Evolutionary conservation across 2,329 filamentous ascomycete genomes (phyloP), one percentile per base, ranked within the genome.

Genomic region (Triangularia verruculosa): DNA sequence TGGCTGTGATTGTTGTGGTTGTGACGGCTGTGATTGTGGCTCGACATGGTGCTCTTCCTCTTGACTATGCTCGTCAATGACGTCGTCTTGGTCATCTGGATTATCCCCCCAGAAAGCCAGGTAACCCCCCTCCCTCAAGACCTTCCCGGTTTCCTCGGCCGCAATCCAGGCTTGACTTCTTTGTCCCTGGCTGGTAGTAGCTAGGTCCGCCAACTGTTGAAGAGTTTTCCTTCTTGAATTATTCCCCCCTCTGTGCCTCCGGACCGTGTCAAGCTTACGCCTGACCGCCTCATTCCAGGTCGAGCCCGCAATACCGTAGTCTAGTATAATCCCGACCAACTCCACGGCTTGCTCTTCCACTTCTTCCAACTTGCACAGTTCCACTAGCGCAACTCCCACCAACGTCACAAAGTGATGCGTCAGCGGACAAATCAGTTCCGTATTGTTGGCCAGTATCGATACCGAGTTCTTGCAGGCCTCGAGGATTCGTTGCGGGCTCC

Each of bases 331-430:
- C 65, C 80, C 82, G 24, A 89, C 78, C 7, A 85, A 78, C 62
- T 78, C 77, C 13, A 78, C 78, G 0, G 87, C 87, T 20, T 34
- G 15, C n/a, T 20, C 39, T 8, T 47, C 39, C 39, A 17, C 20
- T 8, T 59, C 57, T 27, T 86, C 82, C 8, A 83, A 75, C 68
- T 83, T 84, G 30, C 77, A 76, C 32, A 91, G 78, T 67, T 88
- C 85, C 56, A 85, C 75, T 3, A 92, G 77, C n/a, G 84, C 83
- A 70, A 90, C 78, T 11, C 83, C 79, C 1, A 83, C 80, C 9
- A 91, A 78, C 12, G 81, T 82, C 61, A 83, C 82, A 67, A 89
- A 89, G 71, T 92, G 87, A 71, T 91, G 86, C 61, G 86, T 86
- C 53, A 92, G 76, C 0, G 89, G 89, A 60, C 82, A 88, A 54